A percentile compares a stretch with the other conserved stretches of the same genome.
Conservation (phyloP, 1,139 yeast genomes). For the Scheffersomyces stambukii region DNA sequence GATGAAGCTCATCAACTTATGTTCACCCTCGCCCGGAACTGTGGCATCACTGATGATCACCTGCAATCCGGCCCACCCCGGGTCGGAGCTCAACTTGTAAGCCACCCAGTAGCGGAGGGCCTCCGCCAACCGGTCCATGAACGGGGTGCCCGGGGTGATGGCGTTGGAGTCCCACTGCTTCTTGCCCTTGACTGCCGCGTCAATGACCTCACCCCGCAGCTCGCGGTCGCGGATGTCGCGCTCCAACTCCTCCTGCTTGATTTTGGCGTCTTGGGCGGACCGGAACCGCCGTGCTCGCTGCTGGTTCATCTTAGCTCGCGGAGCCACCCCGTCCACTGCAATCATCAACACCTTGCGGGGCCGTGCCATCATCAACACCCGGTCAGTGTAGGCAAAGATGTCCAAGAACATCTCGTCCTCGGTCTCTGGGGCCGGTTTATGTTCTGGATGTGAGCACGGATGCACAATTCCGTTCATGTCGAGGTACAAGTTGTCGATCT, state of each 20-base stretch:
- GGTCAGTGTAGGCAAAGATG: slow-evolving; percentile 81
- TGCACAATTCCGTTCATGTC: slow-evolving; percentile 99
- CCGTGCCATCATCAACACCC: slow-evolving; percentile 88
- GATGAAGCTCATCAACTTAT: slow-evolving; percentile 92
- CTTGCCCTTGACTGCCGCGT: slow-evolving; percentile 55
- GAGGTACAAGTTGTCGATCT: slow-evolving; percentile 80
- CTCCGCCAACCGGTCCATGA: slow-evolving; percentile 84
- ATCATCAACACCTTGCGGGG: slow-evolving; percentile 90
- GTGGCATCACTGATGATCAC: slow-evolving; percentile 91
- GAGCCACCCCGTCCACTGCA: slow-evolving; percentile 99
- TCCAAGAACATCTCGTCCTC: slow-evolving; percentile 95
- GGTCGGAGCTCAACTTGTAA: slow-evolving; percentile 78
- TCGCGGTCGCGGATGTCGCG: slow-evolving; percentile 49
- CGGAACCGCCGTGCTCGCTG: slow-evolving; percentile 94
- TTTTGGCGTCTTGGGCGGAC: slow-evolving; percentile 87
- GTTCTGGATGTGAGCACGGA: slow-evolving; percentile 96
- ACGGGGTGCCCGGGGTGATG: slow-evolving; percentile 98
- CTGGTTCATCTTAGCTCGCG: slow-evolving; percentile 98
- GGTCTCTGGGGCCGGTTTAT: slow-evolving; percentile 87
- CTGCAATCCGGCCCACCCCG: slow-evolving; percentile 85
- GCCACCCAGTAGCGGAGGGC: slow-evolving; percentile 89
- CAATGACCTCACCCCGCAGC: slow-evolving; percentile 60
- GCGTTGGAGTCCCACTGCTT: slow-evolving; percentile 86
- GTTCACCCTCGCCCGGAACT: slow-evolving; percentile 99
- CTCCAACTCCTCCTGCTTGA: slow-evolving; percentile 50